Percentiles rank a stretch among this genome's conserved stretches.
Conservation (phyloP, 108 stramenopile genomes). For the Fragilariopsis cylindrus region DNA sequence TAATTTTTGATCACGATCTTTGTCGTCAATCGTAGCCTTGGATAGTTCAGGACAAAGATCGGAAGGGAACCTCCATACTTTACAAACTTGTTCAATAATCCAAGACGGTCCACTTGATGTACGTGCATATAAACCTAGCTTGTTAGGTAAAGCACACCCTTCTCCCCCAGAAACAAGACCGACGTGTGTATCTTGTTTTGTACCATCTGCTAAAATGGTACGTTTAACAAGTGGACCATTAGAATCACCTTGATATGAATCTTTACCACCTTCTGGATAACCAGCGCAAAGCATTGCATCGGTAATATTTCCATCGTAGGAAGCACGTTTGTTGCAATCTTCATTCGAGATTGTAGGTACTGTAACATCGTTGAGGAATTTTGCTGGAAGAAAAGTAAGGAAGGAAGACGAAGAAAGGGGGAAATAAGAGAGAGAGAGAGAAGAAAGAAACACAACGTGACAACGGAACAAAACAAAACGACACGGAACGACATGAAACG, state of each 20-base stretch:
- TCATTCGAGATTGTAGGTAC: neutral
- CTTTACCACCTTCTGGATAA: conserved; percentile 19
- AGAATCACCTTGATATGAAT: conserved; percentile 60
- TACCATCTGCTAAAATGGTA: neutral
- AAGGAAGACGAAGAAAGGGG: too few species aligned
- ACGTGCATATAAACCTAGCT: conserved; percentile 40
- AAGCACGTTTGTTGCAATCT: neutral
- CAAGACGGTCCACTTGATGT: conserved; percentile 15
- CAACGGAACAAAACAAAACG: too few species aligned
- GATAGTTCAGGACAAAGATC: too few species aligned
- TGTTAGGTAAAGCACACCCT: conserved; percentile 36
- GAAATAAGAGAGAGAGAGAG: too few species aligned
- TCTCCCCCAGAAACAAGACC: conserved; percentile 49
- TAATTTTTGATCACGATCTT: too few species aligned
- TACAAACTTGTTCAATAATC: conserved; percentile 27
- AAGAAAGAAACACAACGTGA: too few species aligned
- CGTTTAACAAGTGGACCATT: conserved; percentile 42
- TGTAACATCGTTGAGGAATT: neutral
- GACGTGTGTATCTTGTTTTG: conserved; percentile 18
- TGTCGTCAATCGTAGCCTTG: too few species aligned
- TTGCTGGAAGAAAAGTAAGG: too few species aligned
- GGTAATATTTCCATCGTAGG: neutral
- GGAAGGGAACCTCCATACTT: neutral
- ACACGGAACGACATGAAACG: too few species aligned
- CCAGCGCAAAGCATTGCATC: conserved; percentile 5